These are phyloP conservation scores for cucumber (Cucumis sativus) DNA, from an alignment of 306 rosid species.

Conservation along the genomic window DNA sequence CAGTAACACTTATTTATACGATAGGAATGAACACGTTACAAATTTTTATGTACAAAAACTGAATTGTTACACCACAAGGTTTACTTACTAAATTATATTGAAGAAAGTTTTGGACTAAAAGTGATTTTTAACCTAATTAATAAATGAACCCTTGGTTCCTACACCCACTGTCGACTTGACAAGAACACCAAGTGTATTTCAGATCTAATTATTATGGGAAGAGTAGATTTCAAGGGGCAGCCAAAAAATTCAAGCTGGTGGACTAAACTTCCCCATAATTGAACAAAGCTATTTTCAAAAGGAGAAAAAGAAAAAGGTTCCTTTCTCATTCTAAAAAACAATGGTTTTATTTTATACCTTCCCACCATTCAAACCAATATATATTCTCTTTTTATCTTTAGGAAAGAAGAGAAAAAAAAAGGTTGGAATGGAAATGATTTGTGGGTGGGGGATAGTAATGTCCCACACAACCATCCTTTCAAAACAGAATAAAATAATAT, in stretches of 20 bases:
- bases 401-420: neutral
- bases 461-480: neutral
- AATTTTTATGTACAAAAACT: too few species aligned
- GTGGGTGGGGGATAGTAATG: conserved; percentile 12
- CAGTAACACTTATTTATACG: too few species aligned
- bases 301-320: conserved; percentile 1
- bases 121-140: too few species aligned
- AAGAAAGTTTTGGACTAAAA: too few species aligned
- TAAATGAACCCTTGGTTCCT: neutral
- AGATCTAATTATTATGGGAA: neutral
- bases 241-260: neutral
- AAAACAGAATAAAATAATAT: neutral
- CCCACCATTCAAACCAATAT: conserved; percentile 44
- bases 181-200: neutral
- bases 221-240: neutral
- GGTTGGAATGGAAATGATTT: conserved; percentile 13
- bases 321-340: conserved; percentile 39
- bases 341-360: conserved; percentile 30
- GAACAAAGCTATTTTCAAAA: neutral
- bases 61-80: too few species aligned
- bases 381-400: conserved; percentile 48
- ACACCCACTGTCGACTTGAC: neutral
- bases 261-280: neutral
- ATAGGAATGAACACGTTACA: too few species aligned
- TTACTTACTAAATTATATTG: too few species aligned